Evolutionary conservation across 345 rosid species (phyloP).

Genomic region (Euclidium syriacum): DNA sequence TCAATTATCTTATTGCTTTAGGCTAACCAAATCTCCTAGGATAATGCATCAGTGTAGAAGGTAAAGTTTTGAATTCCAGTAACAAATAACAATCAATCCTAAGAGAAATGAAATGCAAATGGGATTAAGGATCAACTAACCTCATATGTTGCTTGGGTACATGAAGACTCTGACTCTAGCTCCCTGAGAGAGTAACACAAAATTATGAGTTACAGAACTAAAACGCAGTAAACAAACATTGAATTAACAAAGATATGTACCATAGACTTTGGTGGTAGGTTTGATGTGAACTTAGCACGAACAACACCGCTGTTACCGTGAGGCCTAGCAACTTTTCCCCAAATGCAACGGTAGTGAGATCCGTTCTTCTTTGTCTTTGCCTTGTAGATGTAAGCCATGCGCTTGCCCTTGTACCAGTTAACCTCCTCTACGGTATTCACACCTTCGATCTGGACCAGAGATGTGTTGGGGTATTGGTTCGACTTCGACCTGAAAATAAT

Average conservation of each 20-base stretch:
- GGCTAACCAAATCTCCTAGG: background rate
- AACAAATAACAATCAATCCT: background rate
- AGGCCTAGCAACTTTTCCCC: constrained; percentile 90
- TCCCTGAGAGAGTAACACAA: constrained; percentile 42
- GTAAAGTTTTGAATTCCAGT: background rate
- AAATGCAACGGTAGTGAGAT: constrained; percentile 81
- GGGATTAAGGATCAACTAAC: constrained; percentile 21
- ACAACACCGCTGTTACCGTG: constrained; percentile 95
- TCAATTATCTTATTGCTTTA: background rate
- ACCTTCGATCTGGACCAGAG: constrained; percentile 83
- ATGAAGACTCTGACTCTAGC: constrained; percentile 84
- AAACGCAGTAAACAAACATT: background rate
- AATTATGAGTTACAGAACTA: background rate
- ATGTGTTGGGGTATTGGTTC: constrained; percentile 77
- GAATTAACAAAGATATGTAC: constrained; percentile 22
- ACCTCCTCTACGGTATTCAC: constrained; percentile 86
- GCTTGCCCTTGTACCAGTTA: constrained; percentile 77
- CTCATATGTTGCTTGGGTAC: constrained; percentile 93
- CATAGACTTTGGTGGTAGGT: constrained; percentile 88
- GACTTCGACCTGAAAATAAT: constrained; percentile 72
- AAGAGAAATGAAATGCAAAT: background rate
- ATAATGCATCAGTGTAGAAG: background rate
- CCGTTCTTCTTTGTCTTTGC: constrained; percentile 85
- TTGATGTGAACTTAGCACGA: constrained; percentile 83
- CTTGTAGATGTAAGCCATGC: constrained; percentile 91